phyloP scores from a whole-genome alignment of 2,329 filamentous ascomycete genomes.

The Monosporascus ibericus region DNA sequence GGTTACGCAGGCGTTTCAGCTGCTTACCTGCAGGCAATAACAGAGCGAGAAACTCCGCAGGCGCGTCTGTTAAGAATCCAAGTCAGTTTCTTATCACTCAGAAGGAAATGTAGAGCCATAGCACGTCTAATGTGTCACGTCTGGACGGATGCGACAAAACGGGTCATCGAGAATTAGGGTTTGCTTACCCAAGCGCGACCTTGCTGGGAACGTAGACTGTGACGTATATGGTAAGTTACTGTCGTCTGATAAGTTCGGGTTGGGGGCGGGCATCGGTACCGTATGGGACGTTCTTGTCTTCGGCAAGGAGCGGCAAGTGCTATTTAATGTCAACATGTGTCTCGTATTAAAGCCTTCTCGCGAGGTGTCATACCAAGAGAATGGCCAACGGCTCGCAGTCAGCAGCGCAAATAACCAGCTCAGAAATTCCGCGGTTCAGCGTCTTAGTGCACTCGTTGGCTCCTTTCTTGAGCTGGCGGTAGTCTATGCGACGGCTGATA shows the following conservation, averaged over 20 bases:
- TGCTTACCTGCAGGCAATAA: slow-evolving; percentile 64
- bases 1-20: neutral
- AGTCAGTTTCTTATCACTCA: neutral
- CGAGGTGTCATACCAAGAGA: slow-evolving; percentile 44
- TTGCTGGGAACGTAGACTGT: slow-evolving; percentile 52
- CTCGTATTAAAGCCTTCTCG: neutral
- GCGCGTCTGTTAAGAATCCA: slow-evolving; percentile 49
- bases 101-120: slow-evolving; percentile 40
- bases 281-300: slow-evolving; percentile 59
- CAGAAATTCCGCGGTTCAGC: slow-evolving; percentile 82
- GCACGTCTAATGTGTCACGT: slow-evolving; percentile 37
- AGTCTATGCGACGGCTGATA: slow-evolving; percentile 30
- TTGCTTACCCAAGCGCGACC: slow-evolving; percentile 57
- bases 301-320: slow-evolving; percentile 81
- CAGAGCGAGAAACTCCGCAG: slow-evolving; percentile 80
- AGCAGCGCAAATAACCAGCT: slow-evolving; percentile 83
- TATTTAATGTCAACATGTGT: neutral
- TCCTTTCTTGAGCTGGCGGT: slow-evolving; percentile 80
- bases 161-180: neutral
- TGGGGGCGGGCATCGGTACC: neutral
- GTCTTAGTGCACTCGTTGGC: slow-evolving; percentile 84
- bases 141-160: slow-evolving; percentile 45
- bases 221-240: slow-evolving; percentile 35
- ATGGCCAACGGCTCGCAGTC: slow-evolving; percentile 86
- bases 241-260: neutral